Evolutionary conservation across 2,329 filamentous ascomycete species (phyloP).

Genomic region (Cladorrhinum sp.): DNA sequence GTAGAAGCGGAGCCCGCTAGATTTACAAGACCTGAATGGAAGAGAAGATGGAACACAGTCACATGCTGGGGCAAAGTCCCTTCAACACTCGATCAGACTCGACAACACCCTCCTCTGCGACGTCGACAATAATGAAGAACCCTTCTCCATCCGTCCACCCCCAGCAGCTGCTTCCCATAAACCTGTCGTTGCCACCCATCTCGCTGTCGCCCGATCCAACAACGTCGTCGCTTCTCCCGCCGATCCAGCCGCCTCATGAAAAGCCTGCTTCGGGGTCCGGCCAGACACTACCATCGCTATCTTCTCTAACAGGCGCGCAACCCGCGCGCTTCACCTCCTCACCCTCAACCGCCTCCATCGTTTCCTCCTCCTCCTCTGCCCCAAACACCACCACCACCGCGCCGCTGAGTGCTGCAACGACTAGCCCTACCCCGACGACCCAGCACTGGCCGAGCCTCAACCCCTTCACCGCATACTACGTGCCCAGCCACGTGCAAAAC

Average conservation of each 20-base stretch:
- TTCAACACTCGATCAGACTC: slow-evolving; percentile 12
- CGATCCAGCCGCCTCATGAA: slow-evolving; percentile 37
- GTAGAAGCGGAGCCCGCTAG: slow-evolving; percentile 18
- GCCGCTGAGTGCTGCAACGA: neutral
- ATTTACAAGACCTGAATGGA: neutral
- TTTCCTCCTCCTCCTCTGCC: slow-evolving; percentile 1
- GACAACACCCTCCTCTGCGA: neutral
- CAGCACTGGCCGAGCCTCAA: slow-evolving; percentile 50
- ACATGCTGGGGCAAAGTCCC: slow-evolving; percentile 38
- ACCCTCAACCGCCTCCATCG: neutral
- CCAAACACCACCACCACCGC: slow-evolving; percentile 29
- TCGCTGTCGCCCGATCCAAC: slow-evolving; percentile 33
- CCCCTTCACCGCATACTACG: slow-evolving; percentile 48
- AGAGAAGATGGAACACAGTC: slow-evolving; percentile 42
- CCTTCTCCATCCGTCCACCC: neutral
- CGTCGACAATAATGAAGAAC: slow-evolving; percentile 1
- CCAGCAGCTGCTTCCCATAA: slow-evolving; percentile 5
- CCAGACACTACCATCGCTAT: slow-evolving; percentile 42
- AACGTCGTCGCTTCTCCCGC: slow-evolving; percentile 38
- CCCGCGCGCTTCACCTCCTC: slow-evolving; percentile 22
- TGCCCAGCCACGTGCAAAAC: slow-evolving; percentile 41
- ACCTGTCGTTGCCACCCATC: slow-evolving; percentile 24
- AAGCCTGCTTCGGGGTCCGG: slow-evolving; percentile 26
- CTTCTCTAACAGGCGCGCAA: slow-evolving; percentile 37
- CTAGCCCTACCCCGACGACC: slow-evolving; percentile 20